Conservation (phyloP, 2,329 filamentous ascomycete species). For the Penicillium oxalicum region DNA sequence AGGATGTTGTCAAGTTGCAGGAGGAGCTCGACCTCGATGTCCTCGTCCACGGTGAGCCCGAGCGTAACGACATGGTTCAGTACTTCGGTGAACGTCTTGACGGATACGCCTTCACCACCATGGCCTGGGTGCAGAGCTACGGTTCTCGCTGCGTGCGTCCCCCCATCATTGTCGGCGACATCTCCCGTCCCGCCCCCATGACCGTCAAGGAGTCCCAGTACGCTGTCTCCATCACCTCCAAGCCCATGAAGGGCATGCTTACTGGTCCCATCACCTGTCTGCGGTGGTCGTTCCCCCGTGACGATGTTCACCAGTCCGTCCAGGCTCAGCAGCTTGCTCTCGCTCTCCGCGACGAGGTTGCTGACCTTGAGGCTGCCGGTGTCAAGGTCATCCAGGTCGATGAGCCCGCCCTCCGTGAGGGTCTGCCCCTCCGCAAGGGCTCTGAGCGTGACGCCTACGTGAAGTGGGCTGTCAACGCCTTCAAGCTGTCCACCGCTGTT, state of each 20-base stretch:
- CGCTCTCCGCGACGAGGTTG: constrained; percentile 94
- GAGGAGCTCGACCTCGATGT: constrained; percentile 97
- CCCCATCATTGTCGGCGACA: constrained; percentile 97
- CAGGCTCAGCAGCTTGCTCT: constrained; percentile 98
- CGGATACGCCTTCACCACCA: constrained; percentile 95
- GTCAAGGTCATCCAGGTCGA: constrained; percentile 99
- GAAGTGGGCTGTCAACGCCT: constrained; percentile 93
- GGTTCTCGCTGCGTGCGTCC: constrained; percentile 97
- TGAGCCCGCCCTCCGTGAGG: constrained; percentile 97
- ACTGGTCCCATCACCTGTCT: constrained; percentile 98
- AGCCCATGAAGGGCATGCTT: constrained; percentile 99
- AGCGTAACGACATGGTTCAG: constrained; percentile 99
- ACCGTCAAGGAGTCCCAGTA: constrained; percentile 99
- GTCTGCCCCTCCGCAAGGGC: constrained; percentile 90
- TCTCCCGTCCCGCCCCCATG: constrained; percentile 94
- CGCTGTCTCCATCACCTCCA: constrained; percentile 89
- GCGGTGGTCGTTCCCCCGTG: constrained; percentile 99
- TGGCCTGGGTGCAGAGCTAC: constrained; percentile 94
- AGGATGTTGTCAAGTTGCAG: constrained; percentile 91
- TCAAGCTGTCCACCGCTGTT: constrained; percentile 90
- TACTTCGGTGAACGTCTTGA: constrained; percentile 98
- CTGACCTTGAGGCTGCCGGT: constrained; percentile 95
- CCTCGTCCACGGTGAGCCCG: constrained; percentile 96
- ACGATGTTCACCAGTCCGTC: constrained; percentile 97
- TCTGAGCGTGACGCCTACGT: constrained; percentile 96